phyloP scores from a whole-genome alignment of 768 basidiomycete species.

The Boletus rufocinnamomeus region DNA sequence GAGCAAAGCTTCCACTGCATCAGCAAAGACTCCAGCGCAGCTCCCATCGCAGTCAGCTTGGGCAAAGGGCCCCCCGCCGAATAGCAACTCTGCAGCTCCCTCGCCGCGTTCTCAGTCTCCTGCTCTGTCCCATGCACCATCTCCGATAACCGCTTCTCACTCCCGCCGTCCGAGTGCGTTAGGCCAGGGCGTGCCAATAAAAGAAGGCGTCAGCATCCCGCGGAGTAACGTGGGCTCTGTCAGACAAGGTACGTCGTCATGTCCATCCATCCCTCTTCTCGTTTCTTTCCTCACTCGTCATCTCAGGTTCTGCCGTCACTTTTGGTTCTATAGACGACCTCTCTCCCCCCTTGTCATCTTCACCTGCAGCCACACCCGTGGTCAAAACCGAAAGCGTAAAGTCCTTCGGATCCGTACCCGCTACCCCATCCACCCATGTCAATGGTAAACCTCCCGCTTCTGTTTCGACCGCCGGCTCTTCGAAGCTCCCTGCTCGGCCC shows the following conservation, averaged over 20 bases:
- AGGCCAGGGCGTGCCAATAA: slow-evolving; percentile 69
- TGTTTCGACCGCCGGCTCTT: slow-evolving; percentile 42
- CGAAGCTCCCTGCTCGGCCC: slow-evolving; percentile 34
- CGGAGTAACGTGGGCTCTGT: slow-evolving; percentile 61
- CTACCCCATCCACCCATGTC: slow-evolving; percentile 47
- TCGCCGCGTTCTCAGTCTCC: slow-evolving; percentile 81
- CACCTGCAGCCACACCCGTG: slow-evolving; percentile 67
- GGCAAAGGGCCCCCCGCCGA: slow-evolving; percentile 84
- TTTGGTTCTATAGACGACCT: slow-evolving; percentile 92
- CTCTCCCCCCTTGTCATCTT: slow-evolving; percentile 75
- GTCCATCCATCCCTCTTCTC: background rate
- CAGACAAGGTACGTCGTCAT: slow-evolving; percentile 61
- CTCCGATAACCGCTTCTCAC: slow-evolving; percentile 57
- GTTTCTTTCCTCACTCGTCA: slow-evolving; percentile 8
- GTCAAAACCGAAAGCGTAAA: slow-evolving; percentile 74
- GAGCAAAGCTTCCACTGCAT: slow-evolving; percentile 86
- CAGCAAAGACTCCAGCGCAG: slow-evolving; percentile 72
- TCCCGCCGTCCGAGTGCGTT: slow-evolving; percentile 79
- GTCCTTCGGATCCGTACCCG: slow-evolving; percentile 79
- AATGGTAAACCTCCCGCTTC: slow-evolving; percentile 64
- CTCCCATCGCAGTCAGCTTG: slow-evolving; percentile 86
- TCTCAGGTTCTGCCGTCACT: slow-evolving; percentile 65
- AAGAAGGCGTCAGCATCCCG: slow-evolving; percentile 77
- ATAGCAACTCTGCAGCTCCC: slow-evolving; percentile 46
- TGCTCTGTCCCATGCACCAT: slow-evolving; percentile 51